phyloP scores from a whole-genome alignment of 176 grass and related monocot species.

The barley (Hordeum vulgare) region MorexV3_pseudomolecules_assembly NC_058519.1:373426305-373426804 shows the following conservation, averaged over 20 bases:
- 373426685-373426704: background rate
- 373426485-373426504: background rate
- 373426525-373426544: background rate
- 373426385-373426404: no score
- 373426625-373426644: background rate
- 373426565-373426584: background rate
- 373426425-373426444: no score
- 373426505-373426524: background rate
- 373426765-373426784: background rate
- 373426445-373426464: background rate
- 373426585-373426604: background rate
- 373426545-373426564: background rate
- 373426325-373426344: background rate
- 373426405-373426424: no score
- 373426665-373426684: background rate
- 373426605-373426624: background rate
- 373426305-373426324: background rate
- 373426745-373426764: background rate
- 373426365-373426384: no score
- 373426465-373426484: background rate
- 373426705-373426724: background rate
- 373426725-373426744: background rate
- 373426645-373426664: constrained; percentile 14
- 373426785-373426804: background rate
- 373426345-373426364: background rate